Conservation (phyloP, 2,329 filamentous ascomycete species). For the Scytalidium lignicola region DNA sequence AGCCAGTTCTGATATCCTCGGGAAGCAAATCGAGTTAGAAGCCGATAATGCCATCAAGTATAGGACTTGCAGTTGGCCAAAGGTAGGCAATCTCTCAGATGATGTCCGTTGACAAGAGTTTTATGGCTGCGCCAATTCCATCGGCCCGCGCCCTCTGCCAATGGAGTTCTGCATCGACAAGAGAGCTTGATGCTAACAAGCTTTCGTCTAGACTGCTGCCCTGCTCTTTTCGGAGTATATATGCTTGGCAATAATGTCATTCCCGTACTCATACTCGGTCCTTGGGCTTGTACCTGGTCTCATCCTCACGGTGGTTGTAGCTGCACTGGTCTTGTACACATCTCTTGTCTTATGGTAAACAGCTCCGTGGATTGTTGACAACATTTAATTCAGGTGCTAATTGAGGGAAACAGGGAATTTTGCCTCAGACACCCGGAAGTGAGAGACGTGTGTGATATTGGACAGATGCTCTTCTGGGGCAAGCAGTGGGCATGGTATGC, state of each 20-base stretch:
- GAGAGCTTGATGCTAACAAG: conserved; percentile 7
- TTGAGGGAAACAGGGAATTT: conserved; percentile 62
- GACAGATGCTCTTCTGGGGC: conserved; percentile 90
- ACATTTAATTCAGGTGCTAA: conserved; percentile 20
- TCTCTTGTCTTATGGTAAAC: conserved; percentile 59
- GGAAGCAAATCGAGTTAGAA: conserved; percentile 72
- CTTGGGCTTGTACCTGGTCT: conserved; percentile 82
- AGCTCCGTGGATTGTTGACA: background rate
- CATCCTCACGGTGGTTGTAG: conserved; percentile 76
- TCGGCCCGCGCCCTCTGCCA: conserved; percentile 6
- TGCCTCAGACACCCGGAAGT: conserved; percentile 87
- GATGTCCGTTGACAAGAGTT: no score
- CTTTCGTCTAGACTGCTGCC: conserved; percentile 61
- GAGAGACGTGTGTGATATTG: conserved; percentile 89
- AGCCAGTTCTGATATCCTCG: conserved; percentile 27
- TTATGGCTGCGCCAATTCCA: no score
- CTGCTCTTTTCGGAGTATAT: conserved; percentile 95
- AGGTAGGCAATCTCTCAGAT: no score
- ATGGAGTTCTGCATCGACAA: background rate
- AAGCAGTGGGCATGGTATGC: conserved; percentile 66
- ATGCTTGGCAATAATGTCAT: conserved; percentile 89
- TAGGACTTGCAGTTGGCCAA: conserved; percentile 89
- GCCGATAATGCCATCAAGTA: conserved; percentile 80
- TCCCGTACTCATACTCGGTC: conserved; percentile 86
- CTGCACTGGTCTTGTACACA: conserved; percentile 77